A percentile compares a stretch with the other conserved stretches of the same genome.
Evolutionary conservation across 331 rosid species (phyloP).

Genomic region (Cydonia oblonga): DNA sequence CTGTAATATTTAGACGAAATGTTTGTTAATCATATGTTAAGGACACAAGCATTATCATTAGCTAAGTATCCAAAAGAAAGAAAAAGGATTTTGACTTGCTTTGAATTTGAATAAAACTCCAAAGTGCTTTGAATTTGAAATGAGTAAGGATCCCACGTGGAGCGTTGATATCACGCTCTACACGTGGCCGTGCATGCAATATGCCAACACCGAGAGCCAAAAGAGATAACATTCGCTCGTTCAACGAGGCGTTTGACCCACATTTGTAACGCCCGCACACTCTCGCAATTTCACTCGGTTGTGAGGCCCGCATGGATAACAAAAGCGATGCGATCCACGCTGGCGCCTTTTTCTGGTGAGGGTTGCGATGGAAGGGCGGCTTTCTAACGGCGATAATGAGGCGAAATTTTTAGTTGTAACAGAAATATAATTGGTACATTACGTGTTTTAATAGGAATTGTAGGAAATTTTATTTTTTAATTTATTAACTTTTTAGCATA

Average conservation of each 20-base stretch:
- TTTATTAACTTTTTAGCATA: too few species aligned
- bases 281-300: not conserved
- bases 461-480: too few species aligned
- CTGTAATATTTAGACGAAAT: too few species aligned
- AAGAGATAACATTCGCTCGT: conserved; percentile 22
- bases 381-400: conserved; percentile 22
- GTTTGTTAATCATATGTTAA: too few species aligned
- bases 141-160: not conserved
- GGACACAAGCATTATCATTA: too few species aligned
- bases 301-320: conserved; percentile 23
- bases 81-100: too few species aligned
- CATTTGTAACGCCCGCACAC: too few species aligned
- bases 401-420: too few species aligned
- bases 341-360: accelerated
- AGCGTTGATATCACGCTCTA: conserved; percentile 15
- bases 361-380: conserved; percentile 13
- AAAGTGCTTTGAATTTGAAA: not conserved
- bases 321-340: conserved; percentile 7
- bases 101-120: not conserved
- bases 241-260: conserved; percentile 48
- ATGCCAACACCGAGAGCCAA: not conserved
- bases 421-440: too few species aligned
- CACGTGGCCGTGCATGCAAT: conserved; percentile 6
- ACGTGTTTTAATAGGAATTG: too few species aligned
- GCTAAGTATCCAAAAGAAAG: too few species aligned